Evolutionary conservation across 2,329 filamentous ascomycete genomes (phyloP), one percentile per base, ranked within the genome.

Genomic region (Penicillium nordicum): DNA sequence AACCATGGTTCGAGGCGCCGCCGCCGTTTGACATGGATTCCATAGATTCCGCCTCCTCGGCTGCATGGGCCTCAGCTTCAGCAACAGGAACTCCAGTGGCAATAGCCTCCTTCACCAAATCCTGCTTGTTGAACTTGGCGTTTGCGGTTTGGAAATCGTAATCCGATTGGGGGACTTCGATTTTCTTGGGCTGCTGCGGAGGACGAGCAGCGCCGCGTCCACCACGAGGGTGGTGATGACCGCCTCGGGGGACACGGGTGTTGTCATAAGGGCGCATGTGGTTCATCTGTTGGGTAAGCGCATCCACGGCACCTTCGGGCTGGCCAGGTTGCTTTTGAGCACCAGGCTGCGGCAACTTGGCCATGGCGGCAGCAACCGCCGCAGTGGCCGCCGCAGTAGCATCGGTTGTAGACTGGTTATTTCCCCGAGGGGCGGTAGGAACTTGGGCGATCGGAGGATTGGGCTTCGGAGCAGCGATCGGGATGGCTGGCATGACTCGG

Each of bases 111-210:
- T 96, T 96, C 38, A 90, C 88, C 44, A 96, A 74, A 65, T 93
- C 89, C 66, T 90, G 86, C 77, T 95, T 88, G 78, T 91, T 93
- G 79, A 95, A 95, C 73, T 92, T 94, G 47, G 89, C 89, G 71
- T 96, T 96, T 29, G 89, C 82, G 16, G 83, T 84, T 64, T 88
- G 89, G 69, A 99, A 99, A 69, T 99, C 93, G 67, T 92, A 99
- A 70, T 97, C 94, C 1, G 90, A 87, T 46, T 88, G 84, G 0
- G 94, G 94, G 3, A 99, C 90, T 51, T 96, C 92, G 32, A 97
- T 85, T 76, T 90, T 94, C 65, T 82, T 78, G 47, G 81, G 77
- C 57, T 78, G 77, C 41, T 73, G 66, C 14, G 78, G 70, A 55
- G 72, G 68, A 50, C 80, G 77, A 57, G 76, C 69, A 41, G 73